Base-by-base conservation (phyloP, 2,329 filamentous ascomycete species). In the Penicillium crustosum region DNA sequence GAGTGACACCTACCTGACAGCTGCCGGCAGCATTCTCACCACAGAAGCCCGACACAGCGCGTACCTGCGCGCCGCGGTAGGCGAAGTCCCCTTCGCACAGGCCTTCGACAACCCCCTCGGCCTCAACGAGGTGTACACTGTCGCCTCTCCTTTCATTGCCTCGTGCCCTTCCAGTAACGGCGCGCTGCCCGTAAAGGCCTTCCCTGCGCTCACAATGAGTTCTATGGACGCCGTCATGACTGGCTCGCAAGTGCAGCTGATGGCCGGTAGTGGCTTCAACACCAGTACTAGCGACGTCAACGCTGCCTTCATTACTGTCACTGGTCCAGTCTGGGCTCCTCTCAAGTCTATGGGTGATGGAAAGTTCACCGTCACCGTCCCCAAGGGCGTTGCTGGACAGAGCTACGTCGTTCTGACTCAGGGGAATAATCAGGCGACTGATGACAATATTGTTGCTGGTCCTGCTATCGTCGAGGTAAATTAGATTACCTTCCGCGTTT, bases 31-130 rank as follows among this genome's bases (percentile, higher is more conserved):
- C 55, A 86, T 90, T 67, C 77, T 89, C 35, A 84, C 84, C 31
- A 82, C 88, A 55, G 86, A 89, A 67, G 81, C 86, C 33, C 82
- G 86, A 10, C 86, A 89, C 75, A 82, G 82, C 2, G 77, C 87
- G 4, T 87, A 86, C 75, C 76, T 88, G 62, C 83, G 86, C 52
- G 72, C 76, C 31, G 75, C 75, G 10, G 73, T 81, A 19, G 72
- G 76, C 49, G 68, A 84, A 65, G 71, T 72, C 5, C 83, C 86
- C 2, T 86, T 85, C 66, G 76, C 86, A 0, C 79, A 84, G 62
- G 73, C 86, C 8, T 87, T 86, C 61, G 86, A 88, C 61, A 78
- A 81, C 25, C 83, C 86, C 0, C 78, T 89, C 38, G 73, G 75
- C 62, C 78, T 83, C 67, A 81, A 86, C 70, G 74, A 82, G 65